Base-by-base conservation (phyloP, 1,139 yeast species). In the Lodderomyces parapsilosis region DNA sequence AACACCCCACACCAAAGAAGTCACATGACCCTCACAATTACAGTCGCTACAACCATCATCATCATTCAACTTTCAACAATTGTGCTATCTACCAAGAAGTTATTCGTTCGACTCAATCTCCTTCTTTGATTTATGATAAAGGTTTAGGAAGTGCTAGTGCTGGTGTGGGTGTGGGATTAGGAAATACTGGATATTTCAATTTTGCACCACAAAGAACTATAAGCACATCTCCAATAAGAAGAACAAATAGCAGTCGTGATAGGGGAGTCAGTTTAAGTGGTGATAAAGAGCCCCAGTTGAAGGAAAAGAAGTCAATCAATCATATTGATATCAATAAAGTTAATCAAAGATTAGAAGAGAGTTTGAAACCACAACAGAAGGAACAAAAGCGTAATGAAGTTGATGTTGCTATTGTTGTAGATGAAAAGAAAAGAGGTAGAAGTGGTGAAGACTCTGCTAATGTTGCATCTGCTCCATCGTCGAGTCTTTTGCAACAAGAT, bases 271-370 rank as follows among this genome's bases (percentile, higher is more conserved):
- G 18, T 34, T 14, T 17, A 2, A 13, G 11, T 22, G 25, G 3
- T 19, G 19, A 33, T 10, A 28, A 31, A 18, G 40, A 34, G 11
- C 31, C 38, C 13, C 40, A 41, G 6, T 30, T 30, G 33, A 30
- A 30, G 19, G 45, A 44, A 4, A 45, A 42, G 41, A 50, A 50
- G 33, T 48, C 51, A 18, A 58, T 59, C 38, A 66, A 66, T 49
- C 61, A 65, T 47, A 57, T 70, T 38, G 72, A 70, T 45, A 62
- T 68, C 36, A 62, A 58, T 40, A 61, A 57, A 24, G 56, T 62
- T 34, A 58, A 57, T 19, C 33, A 38, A 36, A 25, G 34, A 28
- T 38, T 38, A 19, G 27, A 38, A 20, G 51, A 55, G 34, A 49
- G 49, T 38, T 46, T 58, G 34, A 49, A 51, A n/a, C 8, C 15